Percentiles rank a stretch among this genome's conserved stretches.
These are phyloP conservation scores for Bombardia bombarda DNA, from an alignment of 495 filamentous ascomycete genomes.

Conservation along the genomic window DNA sequence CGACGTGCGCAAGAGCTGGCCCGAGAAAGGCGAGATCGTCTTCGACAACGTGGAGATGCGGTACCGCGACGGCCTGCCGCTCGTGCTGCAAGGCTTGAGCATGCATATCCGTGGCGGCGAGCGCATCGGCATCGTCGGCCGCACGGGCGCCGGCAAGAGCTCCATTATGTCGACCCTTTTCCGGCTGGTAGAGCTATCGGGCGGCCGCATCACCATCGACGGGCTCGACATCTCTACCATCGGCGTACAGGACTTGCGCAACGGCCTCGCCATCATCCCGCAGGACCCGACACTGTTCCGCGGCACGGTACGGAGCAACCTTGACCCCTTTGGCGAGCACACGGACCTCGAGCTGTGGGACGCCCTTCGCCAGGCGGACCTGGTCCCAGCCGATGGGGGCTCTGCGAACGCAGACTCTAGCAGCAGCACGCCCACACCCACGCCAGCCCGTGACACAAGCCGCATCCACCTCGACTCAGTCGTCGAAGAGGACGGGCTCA, in stretches of 20 bases:
- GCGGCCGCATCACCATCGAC: constrained; percentile 82
- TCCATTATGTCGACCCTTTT: constrained; percentile 92
- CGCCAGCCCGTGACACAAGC: constrained; percentile 22
- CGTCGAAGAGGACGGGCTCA: constrained; percentile 91
- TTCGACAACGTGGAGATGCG: constrained; percentile 88
- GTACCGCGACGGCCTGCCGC: constrained; percentile 72
- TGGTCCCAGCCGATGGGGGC: constrained; percentile 49
- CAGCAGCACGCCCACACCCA: constrained; percentile 2
- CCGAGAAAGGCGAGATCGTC: constrained; percentile 72
- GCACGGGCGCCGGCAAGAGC: constrained; percentile 91
- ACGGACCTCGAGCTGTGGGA: constrained; percentile 82
- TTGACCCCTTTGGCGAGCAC: constrained; percentile 88
- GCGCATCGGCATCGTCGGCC: constrained; percentile 86
- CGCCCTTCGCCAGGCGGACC: constrained; percentile 72
- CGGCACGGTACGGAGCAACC: constrained; percentile 81
- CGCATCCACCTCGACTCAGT: constrained; percentile 74
- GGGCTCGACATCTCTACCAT: constrained; percentile 80
- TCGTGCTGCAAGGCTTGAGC: constrained; percentile 70
- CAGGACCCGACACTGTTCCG: constrained; percentile 94
- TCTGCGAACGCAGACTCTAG: constrained; percentile 12
- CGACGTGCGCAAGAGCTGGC: constrained; percentile 66
- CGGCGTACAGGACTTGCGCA: constrained; percentile 79
- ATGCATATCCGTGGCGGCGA: constrained; percentile 79
- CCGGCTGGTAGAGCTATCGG: constrained; percentile 76
- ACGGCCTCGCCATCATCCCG: constrained; percentile 86